Evolutionary conservation across 2,329 filamentous ascomycete species (phyloP), one percentile per base, ranked within the genome.

Genomic region (Aspergillus clavatus): DNA sequence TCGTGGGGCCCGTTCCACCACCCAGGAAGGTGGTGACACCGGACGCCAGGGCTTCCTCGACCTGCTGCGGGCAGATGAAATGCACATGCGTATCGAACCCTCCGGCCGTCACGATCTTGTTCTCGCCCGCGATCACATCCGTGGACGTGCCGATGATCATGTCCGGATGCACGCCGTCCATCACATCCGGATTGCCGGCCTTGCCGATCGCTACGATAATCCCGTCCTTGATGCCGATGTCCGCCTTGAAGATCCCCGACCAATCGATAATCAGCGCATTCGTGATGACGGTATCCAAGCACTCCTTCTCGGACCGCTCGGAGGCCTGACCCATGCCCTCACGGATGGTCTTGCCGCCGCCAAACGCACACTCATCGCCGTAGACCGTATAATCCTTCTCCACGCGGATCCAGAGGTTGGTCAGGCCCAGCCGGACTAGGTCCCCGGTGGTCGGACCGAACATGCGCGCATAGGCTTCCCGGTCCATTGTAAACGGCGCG

Each of bases 261-360:
- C 86, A 94, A 71, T 97, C 91, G 16, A 97, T 78, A 28, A 97
- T 84, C 52, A 97, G 72, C 4, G 90, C 91, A 59, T 96, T 97
- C 1, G 84, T 88, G 48, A 97, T 81, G 19, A 95, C 87, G 38
- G 91, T 79, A 64, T 97, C 91, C 47, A 96, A 71, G 19, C 81
- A 82, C 19, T 90, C 82, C 2, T 76, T 73, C 57, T 91, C 85
- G 0, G 78, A 70, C 35, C 87, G 78, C 4, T 88, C 90, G 19
- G 84, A 85, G 4, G 89, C 87, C 72, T 96, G 90, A 3, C 90
- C 91, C 90, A 97, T 97, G 24, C 91, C 91, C 66, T 97, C 91
- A 50, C 91, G 80, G 47, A 97, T 72, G 28, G 89, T 93, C 76
- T 97, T 97, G 38, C 91, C 91, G 36, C 91, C 91, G 12, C 91